Percentiles rank a stretch among this genome's conserved stretches.
phyloP scores from a whole-genome alignment of 2,329 filamentous ascomycete genomes.

The Hansfordia pulvinata region DNA sequence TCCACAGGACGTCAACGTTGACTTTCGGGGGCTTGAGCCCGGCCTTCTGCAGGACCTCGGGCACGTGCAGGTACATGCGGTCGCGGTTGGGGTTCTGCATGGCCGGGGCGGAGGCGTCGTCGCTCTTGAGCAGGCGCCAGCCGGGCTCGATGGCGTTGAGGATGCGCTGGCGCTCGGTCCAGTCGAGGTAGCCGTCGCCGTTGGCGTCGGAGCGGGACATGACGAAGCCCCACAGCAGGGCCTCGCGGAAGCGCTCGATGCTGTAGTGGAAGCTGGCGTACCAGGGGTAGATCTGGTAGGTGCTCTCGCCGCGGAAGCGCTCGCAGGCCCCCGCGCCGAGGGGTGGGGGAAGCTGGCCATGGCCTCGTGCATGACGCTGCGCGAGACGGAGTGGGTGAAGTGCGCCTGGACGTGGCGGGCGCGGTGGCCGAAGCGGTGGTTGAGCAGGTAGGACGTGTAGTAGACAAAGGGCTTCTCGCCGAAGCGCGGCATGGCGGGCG shows the following conservation, averaged over 20 bases:
- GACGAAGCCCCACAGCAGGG: slow-evolving; percentile 26
- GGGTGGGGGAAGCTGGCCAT: slow-evolving; percentile 26
- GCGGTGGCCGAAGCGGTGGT: slow-evolving; percentile 28
- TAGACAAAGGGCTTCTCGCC: slow-evolving; percentile 29
- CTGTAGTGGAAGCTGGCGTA: slow-evolving; percentile 26
- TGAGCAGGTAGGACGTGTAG: slow-evolving; percentile 28
- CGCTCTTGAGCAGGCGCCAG: slow-evolving; percentile 8
- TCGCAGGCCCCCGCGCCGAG: slow-evolving; percentile 23
- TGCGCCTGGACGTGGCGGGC: slow-evolving; percentile 27
- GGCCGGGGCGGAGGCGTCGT: slow-evolving; percentile 15
- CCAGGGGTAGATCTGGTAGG: slow-evolving; percentile 28
- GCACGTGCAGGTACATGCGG: slow-evolving; percentile 23
- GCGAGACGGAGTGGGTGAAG: slow-evolving; percentile 25
- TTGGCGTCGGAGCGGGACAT: slow-evolving; percentile 23
- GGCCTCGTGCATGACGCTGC: slow-evolving; percentile 22
- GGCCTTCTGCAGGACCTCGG: slow-evolving; percentile 18
- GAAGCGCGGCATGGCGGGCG: slow-evolving; percentile 20
- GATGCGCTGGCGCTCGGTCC: slow-evolving; percentile 21
- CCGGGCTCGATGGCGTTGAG: slow-evolving; percentile 21
- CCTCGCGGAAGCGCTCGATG: slow-evolving; percentile 27
- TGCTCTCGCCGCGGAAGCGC: slow-evolving; percentile 25
- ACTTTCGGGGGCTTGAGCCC: slow-evolving; percentile 23
- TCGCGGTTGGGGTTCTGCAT: slow-evolving; percentile 16
- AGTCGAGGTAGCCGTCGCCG: slow-evolving; percentile 23
- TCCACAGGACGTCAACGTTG: slow-evolving; percentile 26